Conservation (phyloP, 257 asterid species). For the Solanum pimpinellifolium region DNA sequence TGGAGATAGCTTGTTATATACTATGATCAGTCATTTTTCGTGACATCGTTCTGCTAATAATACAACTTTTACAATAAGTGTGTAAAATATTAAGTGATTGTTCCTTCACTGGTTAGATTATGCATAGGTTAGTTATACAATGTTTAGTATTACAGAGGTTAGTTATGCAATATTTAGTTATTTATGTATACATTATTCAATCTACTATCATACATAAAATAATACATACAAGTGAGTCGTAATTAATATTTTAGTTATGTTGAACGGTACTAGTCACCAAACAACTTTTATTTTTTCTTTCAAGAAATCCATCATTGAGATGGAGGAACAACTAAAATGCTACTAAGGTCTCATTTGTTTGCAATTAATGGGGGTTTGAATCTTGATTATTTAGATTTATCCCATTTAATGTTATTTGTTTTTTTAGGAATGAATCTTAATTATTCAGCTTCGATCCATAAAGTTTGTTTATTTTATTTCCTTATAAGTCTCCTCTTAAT, state of each 20-base stretch:
- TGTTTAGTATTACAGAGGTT: background rate
- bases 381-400: too few species aligned
- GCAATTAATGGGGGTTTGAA: too few species aligned
- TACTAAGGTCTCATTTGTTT: background rate
- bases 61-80: background rate
- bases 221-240: background rate
- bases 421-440: too few species aligned
- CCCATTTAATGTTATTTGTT: too few species aligned
- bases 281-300: background rate
- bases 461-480: too few species aligned
- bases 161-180: rapidly evolving
- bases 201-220: background rate
- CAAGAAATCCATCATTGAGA: too few species aligned
- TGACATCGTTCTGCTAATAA: background rate
- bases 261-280: background rate
- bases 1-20: background rate
- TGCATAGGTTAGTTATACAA: background rate
- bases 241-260: too few species aligned
- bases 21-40: background rate
- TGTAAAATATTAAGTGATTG: background rate
- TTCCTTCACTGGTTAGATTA: rapidly evolving
- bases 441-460: too few species aligned
- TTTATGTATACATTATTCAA: background rate
- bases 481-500: too few species aligned
- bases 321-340: background rate